Conservation (phyloP, 2,329 filamentous ascomycete genomes). For the Diaporthe batatas region DNA sequence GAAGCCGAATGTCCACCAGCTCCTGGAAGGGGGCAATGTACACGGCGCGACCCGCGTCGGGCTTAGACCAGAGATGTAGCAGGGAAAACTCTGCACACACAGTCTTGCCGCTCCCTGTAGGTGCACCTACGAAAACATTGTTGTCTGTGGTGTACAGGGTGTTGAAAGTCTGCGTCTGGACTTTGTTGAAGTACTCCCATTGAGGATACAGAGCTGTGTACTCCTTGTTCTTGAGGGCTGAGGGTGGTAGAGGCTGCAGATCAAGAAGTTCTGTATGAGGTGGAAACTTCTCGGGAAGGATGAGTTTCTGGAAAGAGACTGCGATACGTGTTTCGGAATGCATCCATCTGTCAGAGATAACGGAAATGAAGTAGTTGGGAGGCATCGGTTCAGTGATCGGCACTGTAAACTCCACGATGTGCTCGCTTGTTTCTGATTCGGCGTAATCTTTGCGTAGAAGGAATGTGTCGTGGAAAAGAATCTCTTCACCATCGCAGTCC, state of each 20-base stretch:
- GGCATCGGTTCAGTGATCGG: constrained; percentile 98
- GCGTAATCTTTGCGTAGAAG: constrained; percentile 92
- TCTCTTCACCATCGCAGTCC: constrained; percentile 96
- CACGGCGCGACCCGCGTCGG: constrained; percentile 81
- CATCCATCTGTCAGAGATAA: constrained; percentile 98
- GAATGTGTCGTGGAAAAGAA: constrained; percentile 95
- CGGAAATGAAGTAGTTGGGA: constrained; percentile 97
- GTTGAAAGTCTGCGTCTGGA: constrained; percentile 98
- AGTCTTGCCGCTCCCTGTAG: constrained; percentile 95
- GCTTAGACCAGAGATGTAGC: constrained; percentile 85
- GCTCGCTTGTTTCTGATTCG: constrained; percentile 87
- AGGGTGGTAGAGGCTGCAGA: constrained; percentile 89
- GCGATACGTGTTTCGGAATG: constrained; percentile 94
- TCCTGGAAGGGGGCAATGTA: constrained; percentile 97
- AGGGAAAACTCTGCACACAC: constrained; percentile 96
- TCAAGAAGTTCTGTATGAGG: constrained; percentile 93
- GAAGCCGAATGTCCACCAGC: constrained; percentile 83
- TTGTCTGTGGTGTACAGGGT: constrained; percentile 91
- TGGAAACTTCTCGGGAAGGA: constrained; percentile 94
- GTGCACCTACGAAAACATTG: constrained; percentile 93
- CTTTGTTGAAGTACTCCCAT: constrained; percentile 93
- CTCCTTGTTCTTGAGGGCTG: constrained; percentile 88
- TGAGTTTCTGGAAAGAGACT: constrained; percentile 94
- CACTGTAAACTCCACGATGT: constrained; percentile 95
- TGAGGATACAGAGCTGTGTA: constrained; percentile 85